Conservation (phyloP, 179 eudicot species). For the Nepenthes alata region DNA sequence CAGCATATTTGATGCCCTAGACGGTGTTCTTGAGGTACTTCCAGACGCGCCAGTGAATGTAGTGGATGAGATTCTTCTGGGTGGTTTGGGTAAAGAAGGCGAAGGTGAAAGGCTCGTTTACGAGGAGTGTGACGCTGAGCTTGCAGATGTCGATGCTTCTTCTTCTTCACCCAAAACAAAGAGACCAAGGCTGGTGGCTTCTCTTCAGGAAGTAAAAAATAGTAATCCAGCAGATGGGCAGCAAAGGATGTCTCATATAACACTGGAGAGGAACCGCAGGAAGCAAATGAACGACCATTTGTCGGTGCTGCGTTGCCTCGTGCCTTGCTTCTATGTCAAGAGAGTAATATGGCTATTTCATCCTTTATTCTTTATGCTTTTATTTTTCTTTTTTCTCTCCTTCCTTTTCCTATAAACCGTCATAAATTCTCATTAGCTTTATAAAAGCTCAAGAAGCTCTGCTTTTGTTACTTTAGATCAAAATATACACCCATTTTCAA, state of each 20-base stretch:
- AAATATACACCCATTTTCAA: too few relatives aligned
- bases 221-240: conserved; percentile 17
- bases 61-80: background rate
- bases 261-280: conserved; percentile 84
- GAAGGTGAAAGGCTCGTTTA: background rate
- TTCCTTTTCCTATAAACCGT: too few relatives aligned
- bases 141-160: background rate
- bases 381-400: too few relatives aligned
- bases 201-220: background rate
- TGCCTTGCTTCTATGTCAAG: conserved; percentile 95
- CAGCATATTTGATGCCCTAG: conserved; percentile 67
- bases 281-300: conserved; percentile 96
- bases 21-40: conserved; percentile 12
- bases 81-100: too few relatives aligned
- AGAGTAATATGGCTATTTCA: conserved; percentile 31
- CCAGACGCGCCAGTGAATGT: background rate
- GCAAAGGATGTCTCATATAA: conserved; percentile 52
- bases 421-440: too few relatives aligned
- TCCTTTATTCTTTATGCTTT: too few relatives aligned
- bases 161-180: conserved; percentile 11
- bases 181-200: conserved; percentile 1
- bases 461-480: too few relatives aligned
- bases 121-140: background rate
- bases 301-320: conserved; percentile 60
- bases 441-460: too few relatives aligned